Conservation (phyloP, 1,139 yeast species). For the Protomyces inundatus region DNA sequence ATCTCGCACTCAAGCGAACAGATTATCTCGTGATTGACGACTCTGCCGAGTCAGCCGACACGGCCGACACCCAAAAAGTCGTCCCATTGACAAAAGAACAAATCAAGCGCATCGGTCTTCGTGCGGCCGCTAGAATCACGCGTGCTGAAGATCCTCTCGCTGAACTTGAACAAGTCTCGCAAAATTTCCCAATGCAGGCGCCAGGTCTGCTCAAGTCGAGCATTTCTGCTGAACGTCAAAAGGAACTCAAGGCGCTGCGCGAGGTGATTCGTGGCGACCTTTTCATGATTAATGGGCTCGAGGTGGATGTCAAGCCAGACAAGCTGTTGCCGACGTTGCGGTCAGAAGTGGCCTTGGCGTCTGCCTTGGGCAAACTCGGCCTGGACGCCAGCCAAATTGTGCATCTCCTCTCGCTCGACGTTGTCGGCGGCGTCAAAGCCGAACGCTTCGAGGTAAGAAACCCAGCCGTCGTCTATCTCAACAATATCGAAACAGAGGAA, state of each 20-base stretch:
- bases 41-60: conserved; percentile 35
- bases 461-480: conserved; percentile 53
- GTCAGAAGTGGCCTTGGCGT: conserved; percentile 36
- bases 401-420: conserved; percentile 31
- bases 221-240: conserved; percentile 30
- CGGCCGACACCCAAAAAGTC: conserved; percentile 1
- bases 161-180: conserved; percentile 37
- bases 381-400: conserved; percentile 31
- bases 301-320: conserved; percentile 29
- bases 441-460: conserved; percentile 45
- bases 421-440: conserved; percentile 32
- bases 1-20: conserved; percentile 55
- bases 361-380: conserved; percentile 32
- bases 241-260: conserved; percentile 34
- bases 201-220: conserved; percentile 32
- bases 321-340: conserved; percentile 37
- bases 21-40: conserved; percentile 64
- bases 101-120: conserved; percentile 37
- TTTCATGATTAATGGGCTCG: conserved; percentile 41
- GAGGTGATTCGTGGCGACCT: conserved; percentile 36
- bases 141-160: conserved; percentile 36
- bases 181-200: conserved; percentile 40
- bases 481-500: conserved; percentile 64
- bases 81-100: conserved; percentile 33
- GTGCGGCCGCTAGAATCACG: conserved; percentile 38